Conservation (phyloP, 306 rosid species). For the Trifolium subterraneum region DNA sequence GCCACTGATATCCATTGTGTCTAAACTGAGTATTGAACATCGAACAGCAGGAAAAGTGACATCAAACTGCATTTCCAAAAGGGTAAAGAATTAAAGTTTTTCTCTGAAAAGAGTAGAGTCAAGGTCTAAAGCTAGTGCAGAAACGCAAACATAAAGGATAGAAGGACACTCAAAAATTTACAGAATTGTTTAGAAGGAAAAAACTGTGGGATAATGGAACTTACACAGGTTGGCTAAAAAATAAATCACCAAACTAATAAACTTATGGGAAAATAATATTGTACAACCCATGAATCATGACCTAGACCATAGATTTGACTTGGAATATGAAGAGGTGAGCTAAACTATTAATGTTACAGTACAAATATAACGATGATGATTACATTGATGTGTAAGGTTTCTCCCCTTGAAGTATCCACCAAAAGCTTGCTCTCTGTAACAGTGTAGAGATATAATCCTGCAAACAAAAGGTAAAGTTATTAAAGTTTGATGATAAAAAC, state of each 20-base stretch:
- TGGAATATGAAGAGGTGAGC: constrained; percentile 19
- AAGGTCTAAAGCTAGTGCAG: constrained; percentile 5
- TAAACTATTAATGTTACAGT: constrained; percentile 25
- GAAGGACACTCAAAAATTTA: constrained; percentile 8
- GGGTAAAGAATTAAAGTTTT: constrained; percentile 9
- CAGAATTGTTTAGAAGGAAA: constrained; percentile 9
- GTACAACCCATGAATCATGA: constrained; percentile 32
- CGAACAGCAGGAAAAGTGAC: constrained; percentile 84
- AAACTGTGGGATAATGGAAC: constrained; percentile 9
- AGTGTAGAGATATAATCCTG: constrained; percentile 74
- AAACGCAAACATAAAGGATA: constrained; percentile 24
- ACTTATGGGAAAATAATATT: constrained; percentile 16
- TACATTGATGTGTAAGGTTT: constrained; percentile 75
- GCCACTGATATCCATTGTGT: constrained; percentile 89
- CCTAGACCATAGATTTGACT: constrained; percentile 21
- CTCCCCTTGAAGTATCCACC: constrained; percentile 93
- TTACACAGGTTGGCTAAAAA: constrained; percentile 11
- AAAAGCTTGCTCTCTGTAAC: constrained; percentile 80
- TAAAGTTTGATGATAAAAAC: constrained; percentile 20
- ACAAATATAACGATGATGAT: constrained; percentile 34
- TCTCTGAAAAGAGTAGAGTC: not conserved
- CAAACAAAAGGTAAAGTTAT: constrained; percentile 38
- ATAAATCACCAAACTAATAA: constrained; percentile 32
- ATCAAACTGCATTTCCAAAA: constrained; percentile 78
- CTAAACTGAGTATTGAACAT: constrained; percentile 90